These are phyloP conservation scores for Boletellus deceptivus DNA, from an alignment of 1,284 basidiomycete species.

Conservation along the genomic window DNA sequence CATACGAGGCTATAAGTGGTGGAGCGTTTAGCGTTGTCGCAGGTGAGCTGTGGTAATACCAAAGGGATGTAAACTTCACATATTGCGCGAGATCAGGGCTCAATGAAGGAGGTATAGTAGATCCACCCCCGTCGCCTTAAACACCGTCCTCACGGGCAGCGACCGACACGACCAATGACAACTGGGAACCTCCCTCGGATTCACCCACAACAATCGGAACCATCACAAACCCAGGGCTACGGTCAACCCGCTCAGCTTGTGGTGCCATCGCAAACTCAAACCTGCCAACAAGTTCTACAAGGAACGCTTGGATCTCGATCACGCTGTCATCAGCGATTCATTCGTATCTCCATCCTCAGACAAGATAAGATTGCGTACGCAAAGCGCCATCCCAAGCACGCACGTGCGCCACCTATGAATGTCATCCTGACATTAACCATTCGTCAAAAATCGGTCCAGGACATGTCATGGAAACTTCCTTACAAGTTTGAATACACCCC, in stretches of 20 bases:
- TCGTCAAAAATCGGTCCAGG: no score
- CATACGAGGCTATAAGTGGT: no score
- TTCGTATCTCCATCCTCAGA: slow-evolving; percentile 2
- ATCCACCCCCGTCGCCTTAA: no score
- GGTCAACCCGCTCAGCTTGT: slow-evolving; percentile 37
- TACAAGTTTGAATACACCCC: slow-evolving; percentile 54
- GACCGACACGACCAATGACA: slow-evolving; percentile 44
- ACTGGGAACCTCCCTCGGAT: slow-evolving; percentile 42
- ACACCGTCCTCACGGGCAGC: background rate
- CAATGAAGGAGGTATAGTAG: no score
- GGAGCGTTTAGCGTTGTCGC: no score
- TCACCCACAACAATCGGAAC: slow-evolving; percentile 47
- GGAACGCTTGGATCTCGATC: slow-evolving; percentile 55
- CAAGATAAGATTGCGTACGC: slow-evolving; percentile 13
- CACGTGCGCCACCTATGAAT: slow-evolving; percentile 41
- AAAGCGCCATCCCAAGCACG: slow-evolving; percentile 50
- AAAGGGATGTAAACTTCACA: no score
- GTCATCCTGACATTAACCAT: no score
- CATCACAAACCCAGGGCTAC: slow-evolving; percentile 44
- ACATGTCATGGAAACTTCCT: no score
- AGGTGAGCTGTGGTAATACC: no score
- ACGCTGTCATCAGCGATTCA: slow-evolving; percentile 27
- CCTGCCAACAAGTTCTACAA: slow-evolving; percentile 45
- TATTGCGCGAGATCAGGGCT: no score
- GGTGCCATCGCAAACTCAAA: slow-evolving; percentile 48